Evolutionary conservation across 768 basidiomycete genomes (phyloP).

Genomic region (Daedalea quercina): DNA sequence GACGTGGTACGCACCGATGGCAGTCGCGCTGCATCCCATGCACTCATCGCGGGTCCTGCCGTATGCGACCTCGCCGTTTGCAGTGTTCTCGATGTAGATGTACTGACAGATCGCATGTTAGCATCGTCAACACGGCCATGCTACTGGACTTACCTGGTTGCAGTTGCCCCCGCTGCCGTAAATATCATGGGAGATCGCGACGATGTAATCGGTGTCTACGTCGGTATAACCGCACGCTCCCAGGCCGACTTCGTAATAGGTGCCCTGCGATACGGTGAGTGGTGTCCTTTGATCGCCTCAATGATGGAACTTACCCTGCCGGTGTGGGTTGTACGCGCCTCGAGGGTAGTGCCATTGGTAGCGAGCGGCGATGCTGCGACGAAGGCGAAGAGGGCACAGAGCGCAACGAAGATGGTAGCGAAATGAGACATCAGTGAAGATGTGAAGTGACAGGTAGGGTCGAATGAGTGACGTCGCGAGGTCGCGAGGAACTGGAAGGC

Average conservation of each 20-base stretch:
- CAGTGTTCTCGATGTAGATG: constrained; percentile 53
- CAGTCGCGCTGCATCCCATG: constrained; percentile 39
- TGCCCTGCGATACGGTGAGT: constrained; percentile 38
- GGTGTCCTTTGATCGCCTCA: not conserved
- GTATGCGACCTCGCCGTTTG: constrained; percentile 39
- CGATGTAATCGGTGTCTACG: constrained; percentile 42
- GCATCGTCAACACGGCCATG: not conserved
- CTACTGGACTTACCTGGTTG: constrained; percentile 39
- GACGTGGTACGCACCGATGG: constrained; percentile 41
- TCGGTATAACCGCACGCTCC: constrained; percentile 61
- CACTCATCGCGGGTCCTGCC: constrained; percentile 52
- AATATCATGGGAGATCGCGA: constrained; percentile 51
- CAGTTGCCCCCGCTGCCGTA: constrained; percentile 54
- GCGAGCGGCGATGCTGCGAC: not conserved
- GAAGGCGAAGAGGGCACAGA: not conserved
- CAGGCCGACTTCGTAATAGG: constrained; percentile 52
- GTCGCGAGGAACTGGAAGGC: not conserved
- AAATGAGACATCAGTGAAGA: not conserved
- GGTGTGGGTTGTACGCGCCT: not conserved
- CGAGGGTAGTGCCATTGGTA: not conserved
- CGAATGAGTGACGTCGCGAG: not conserved
- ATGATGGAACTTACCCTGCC: not conserved
- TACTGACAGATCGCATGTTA: constrained; percentile 31
- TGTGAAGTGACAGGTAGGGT: not conserved
- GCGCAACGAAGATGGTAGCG: not conserved